Base-by-base conservation (phyloP, 306 rosid species). In the Vicia faba region DNA sequence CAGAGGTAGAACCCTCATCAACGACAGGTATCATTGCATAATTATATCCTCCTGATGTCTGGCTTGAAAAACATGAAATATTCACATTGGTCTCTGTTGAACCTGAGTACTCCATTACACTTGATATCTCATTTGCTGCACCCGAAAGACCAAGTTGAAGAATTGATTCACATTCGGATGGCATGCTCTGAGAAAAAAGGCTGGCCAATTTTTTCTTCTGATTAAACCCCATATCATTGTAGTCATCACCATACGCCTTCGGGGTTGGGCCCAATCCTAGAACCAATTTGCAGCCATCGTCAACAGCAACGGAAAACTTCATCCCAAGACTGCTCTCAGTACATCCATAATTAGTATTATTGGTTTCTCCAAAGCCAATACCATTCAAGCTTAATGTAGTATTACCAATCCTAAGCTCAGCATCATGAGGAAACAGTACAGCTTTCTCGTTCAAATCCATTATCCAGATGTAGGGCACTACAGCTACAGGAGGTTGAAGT, bases 251-350 rank as follows among this genome's bases (percentile, higher is more conserved):
- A 83, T 77, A 82, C 14, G 91, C 79, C 78, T 83, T 88, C 0
- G 96, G 95, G 69, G 96, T 89, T 35, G 99, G 99, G 60, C 99
- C 97, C 79, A 93, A 75, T 35, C 99, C 99, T 68, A 93, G 89
- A 49, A 90, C 99, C 82, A 93, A 87, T 65, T 84, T 81, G 79
- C 97, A 90, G 72, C 96, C 77, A 64, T 93, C 99, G 76, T 90
- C 97, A 54, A 81, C 70, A 64, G 86, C 76, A 61, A 48, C 76
- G 70, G 84, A 57, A 75, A 79, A 75, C 72, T 77, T 80, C 71
- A 64, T 63, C 72, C 87, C 83, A 72, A 71, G 61, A 66, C 73
- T 77, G 55, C 69, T 79, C 76, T 73, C 72, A 41, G 76, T 60
- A 50, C 80, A 74, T 61, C 81, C 77, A 78, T 57, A 80, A 71